These are phyloP conservation scores for Pseudocercospora musae DNA, from an alignment of 2,329 filamentous ascomycete genomes.

Conservation along the genomic window DNA sequence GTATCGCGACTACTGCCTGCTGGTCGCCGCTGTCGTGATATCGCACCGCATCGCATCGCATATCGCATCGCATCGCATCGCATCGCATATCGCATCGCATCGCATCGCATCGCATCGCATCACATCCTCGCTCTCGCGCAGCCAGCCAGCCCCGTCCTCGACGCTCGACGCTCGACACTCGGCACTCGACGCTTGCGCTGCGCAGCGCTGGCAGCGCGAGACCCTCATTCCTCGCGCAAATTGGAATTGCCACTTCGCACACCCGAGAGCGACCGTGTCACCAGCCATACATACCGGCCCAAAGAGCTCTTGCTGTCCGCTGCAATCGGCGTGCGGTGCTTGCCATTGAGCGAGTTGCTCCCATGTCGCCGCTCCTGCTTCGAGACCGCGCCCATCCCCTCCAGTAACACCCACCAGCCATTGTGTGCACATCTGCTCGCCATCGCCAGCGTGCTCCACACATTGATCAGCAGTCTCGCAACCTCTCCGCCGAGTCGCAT, in stretches of 20 bases:
- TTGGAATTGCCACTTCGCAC: slow-evolving; percentile 16
- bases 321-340: slow-evolving; percentile 1
- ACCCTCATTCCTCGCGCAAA: slow-evolving; percentile 13
- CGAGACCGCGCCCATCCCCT: slow-evolving; percentile 1
- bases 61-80: too few relatives aligned
- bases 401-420: background rate
- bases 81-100: too few relatives aligned
- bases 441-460: background rate
- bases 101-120: too few relatives aligned
- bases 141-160: background rate
- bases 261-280: slow-evolving; percentile 7
- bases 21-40: background rate
- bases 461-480: background rate
- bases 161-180: background rate
- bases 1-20: background rate
- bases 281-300: slow-evolving; percentile 6
- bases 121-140: background rate
- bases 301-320: background rate
- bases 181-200: background rate
- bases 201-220: background rate
- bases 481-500: background rate
- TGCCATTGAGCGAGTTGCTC: slow-evolving; percentile 10
- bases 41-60: background rate
- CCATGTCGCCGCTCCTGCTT: slow-evolving; percentile 14
- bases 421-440: background rate